Percentiles rank a stretch among this genome's conserved stretches.
Evolutionary conservation across 2,329 filamentous ascomycete genomes (phyloP).

Genomic region (Mariannaea elegans): DNA sequence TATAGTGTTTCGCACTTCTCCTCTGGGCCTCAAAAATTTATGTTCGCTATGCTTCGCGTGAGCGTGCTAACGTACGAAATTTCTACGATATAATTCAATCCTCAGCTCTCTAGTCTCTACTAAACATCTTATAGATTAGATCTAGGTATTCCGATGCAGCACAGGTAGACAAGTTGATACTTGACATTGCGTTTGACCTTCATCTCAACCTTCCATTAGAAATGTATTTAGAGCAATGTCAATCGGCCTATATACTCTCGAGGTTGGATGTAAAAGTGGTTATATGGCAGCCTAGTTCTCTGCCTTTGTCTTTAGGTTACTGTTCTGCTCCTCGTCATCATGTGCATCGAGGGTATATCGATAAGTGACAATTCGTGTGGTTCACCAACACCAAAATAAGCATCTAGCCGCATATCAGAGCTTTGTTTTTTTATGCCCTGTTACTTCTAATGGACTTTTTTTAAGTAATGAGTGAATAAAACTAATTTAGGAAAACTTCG

Average conservation of each 20-base stretch:
- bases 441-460: no score
- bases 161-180: constrained; percentile 19
- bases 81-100: constrained; percentile 76
- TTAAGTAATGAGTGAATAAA: no score
- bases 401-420: no score
- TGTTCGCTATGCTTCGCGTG: constrained; percentile 70
- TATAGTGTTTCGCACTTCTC: constrained; percentile 73
- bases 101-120: constrained; percentile 12
- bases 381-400: no score
- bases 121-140: constrained; percentile 18
- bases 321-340: constrained; percentile 71
- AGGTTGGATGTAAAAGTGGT: constrained; percentile 73
- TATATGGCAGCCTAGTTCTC: constrained; percentile 81
- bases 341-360: constrained; percentile 83
- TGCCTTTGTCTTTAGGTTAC: constrained; percentile 78
- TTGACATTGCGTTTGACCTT: constrained; percentile 27
- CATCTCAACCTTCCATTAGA: constrained; percentile 37
- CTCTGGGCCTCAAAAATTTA: constrained; percentile 74
- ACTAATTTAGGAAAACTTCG: no score
- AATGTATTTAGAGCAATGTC: constrained; percentile 75
- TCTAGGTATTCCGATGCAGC: constrained; percentile 22
- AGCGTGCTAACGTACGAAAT: constrained; percentile 73
- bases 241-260: constrained; percentile 80
- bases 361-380: no score
- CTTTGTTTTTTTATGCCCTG: no score